Conservation (phyloP, 2,329 filamentous ascomycete genomes). For the Podosphaera aphanis region DNA sequence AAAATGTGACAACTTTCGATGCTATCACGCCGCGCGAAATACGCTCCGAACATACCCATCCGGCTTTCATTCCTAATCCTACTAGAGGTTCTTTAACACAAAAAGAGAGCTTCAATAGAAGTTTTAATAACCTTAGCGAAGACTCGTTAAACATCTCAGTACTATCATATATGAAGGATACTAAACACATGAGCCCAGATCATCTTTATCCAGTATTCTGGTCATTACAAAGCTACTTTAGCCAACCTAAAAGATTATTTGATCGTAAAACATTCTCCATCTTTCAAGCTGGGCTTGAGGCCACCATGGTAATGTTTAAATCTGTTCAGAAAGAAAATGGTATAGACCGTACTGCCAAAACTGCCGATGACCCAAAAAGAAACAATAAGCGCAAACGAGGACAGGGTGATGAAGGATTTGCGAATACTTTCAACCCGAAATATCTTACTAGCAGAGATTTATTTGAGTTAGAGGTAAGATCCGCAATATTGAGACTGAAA, state of each 20-base stretch:
- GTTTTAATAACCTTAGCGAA: slow-evolving; percentile 8
- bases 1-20: slow-evolving; percentile 79
- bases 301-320: slow-evolving; percentile 54
- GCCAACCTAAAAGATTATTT: slow-evolving; percentile 68
- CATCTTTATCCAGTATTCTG: slow-evolving; percentile 79
- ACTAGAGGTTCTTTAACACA: slow-evolving; percentile 19
- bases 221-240: slow-evolving; percentile 79
- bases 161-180: slow-evolving; percentile 19
- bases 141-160: slow-evolving; percentile 20
- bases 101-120: slow-evolving; percentile 4
- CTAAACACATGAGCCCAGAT: slow-evolving; percentile 40
- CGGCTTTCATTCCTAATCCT: slow-evolving; percentile 46
- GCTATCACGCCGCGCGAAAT: slow-evolving; percentile 21
- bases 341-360: slow-evolving; percentile 25
- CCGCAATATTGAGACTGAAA: background rate
- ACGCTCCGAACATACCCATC: slow-evolving; percentile 19
- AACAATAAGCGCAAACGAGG: slow-evolving; percentile 48
- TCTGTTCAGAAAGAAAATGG: slow-evolving; percentile 29
- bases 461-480: slow-evolving; percentile 68
- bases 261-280: slow-evolving; percentile 39
- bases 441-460: slow-evolving; percentile 94
- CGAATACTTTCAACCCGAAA: slow-evolving; percentile 78
- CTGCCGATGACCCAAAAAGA: slow-evolving; percentile 37
- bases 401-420: slow-evolving; percentile 33
- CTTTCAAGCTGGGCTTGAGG: slow-evolving; percentile 39